Evolutionary conservation across 2,329 filamentous ascomycete genomes (phyloP), one percentile per base, ranked within the genome.

Genomic region (Cladophialophora immunda): DNA sequence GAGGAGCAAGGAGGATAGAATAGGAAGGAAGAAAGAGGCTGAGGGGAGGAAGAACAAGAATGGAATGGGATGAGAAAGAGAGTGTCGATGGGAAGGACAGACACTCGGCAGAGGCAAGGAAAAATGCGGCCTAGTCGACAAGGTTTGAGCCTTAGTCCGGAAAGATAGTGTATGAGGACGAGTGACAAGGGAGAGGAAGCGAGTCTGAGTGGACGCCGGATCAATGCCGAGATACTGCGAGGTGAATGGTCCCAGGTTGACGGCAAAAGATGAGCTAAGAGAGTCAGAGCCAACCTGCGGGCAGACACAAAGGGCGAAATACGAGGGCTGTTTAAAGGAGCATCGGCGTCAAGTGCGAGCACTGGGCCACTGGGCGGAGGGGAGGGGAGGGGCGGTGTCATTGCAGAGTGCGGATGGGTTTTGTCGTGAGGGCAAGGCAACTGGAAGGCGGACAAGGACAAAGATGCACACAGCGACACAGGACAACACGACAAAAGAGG

Each of bases 51-150:
- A 64, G 62, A 50, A 62, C 50, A 50, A 68, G 54, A 56, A 61
- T 38, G 60, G 58, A 59, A 54, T 29, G 56, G 58, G 58, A 59
- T 30, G 64, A 62, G 62, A 66, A 57, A 58, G 65, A 55, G 60
- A n/a, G n/a, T n/a, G 57, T 52, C 36, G 58, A 62, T 52, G 22
- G 67, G 62, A 55, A 61, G 61, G 62, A 71, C 45, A 55, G 59
- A 63, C 58, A 62, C 38, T 59, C 29, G 57, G 57, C 54, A 61
- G 55, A 62, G 56, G 67, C 62, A 66, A 63, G 58, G 57, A 62
- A 67, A 60, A 68, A 62, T 66, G 66, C 63, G 57, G 56, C 61
- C 60, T 65, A 61, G 62, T 53, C 60, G 57, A 56, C 59, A 62
- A 62, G 64, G 66, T 64, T 45, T 41, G 38, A 41, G 38, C 38